Evolutionary conservation across 768 basidiomycete genomes (phyloP).

Genomic region (Mycena vulgaris): DNA sequence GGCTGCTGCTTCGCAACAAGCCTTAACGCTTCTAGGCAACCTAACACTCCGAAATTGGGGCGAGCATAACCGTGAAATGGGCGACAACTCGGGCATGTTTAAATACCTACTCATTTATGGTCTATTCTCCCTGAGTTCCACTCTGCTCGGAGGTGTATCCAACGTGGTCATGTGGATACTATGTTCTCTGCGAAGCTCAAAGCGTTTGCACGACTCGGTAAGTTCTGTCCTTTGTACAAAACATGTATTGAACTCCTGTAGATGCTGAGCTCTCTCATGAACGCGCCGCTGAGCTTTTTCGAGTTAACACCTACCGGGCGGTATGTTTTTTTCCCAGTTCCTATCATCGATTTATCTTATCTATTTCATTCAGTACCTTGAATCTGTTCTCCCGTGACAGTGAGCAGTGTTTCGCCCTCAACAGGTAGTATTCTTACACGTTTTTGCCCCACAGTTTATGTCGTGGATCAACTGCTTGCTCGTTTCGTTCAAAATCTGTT

Average conservation of each 20-base stretch:
- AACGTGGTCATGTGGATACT: slow-evolving; percentile 83
- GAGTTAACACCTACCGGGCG: slow-evolving; percentile 90
- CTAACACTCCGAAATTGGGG: slow-evolving; percentile 86
- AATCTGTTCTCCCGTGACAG: slow-evolving; percentile 94
- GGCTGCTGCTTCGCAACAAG: slow-evolving; percentile 70
- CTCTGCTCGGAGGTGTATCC: slow-evolving; percentile 67
- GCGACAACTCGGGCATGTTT: slow-evolving; percentile 70
- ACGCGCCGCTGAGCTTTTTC: slow-evolving; percentile 90
- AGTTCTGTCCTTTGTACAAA: slow-evolving; percentile 42
- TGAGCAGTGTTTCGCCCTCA: not conserved
- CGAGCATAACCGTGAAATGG: slow-evolving; percentile 77
- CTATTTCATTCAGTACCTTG: slow-evolving; percentile 68
- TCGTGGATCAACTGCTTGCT: slow-evolving; percentile 87
- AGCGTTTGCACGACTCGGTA: slow-evolving; percentile 83
- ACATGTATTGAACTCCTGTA: slow-evolving; percentile 43
- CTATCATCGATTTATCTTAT: not conserved
- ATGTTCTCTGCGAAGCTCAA: slow-evolving; percentile 82
- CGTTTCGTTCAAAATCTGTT: slow-evolving; percentile 81
- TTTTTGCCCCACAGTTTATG: slow-evolving; percentile 57
- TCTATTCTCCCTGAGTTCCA: slow-evolving; percentile 72
- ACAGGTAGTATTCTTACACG: not conserved
- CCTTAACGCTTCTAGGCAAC: slow-evolving; percentile 70
- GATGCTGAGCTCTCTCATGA: slow-evolving; percentile 88
- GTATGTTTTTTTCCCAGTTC: slow-evolving; percentile 50
- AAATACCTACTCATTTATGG: slow-evolving; percentile 79